phyloP scores from a whole-genome alignment of 2,329 filamentous ascomycete genomes.

The Cordyceps javanica region DNA sequence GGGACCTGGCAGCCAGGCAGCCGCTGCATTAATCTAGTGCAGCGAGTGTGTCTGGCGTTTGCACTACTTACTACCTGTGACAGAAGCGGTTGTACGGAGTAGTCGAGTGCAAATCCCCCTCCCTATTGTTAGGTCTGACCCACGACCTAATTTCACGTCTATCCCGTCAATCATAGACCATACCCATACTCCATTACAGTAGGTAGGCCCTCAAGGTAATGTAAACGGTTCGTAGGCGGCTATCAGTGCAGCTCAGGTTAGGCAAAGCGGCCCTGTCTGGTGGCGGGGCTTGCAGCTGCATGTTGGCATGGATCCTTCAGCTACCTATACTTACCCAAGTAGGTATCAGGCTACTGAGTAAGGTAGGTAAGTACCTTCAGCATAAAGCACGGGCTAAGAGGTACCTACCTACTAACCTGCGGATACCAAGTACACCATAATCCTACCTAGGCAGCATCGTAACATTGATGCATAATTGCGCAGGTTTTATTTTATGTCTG shows the following conservation, averaged over 20 bases:
- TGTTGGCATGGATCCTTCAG: not conserved
- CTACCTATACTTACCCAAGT: not conserved
- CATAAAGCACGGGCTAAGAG: too few relatives aligned
- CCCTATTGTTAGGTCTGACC: not conserved
- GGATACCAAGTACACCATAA: too few relatives aligned
- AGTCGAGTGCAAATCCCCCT: not conserved
- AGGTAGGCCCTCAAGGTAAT: not conserved
- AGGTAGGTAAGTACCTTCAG: too few relatives aligned
- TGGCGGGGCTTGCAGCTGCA: slow-evolving; percentile 6
- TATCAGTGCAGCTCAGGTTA: not conserved
- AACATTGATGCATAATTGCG: too few relatives aligned
- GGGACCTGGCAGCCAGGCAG: not conserved
- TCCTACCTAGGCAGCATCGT: too few relatives aligned
- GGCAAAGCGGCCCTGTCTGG: not conserved
- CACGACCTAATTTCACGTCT: not conserved
- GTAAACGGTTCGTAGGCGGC: not conserved
- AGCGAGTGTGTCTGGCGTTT: not conserved
- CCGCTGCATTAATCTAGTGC: not conserved
- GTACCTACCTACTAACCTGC: too few relatives aligned
- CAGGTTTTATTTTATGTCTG: too few relatives aligned
- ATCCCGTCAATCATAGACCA: not conserved
- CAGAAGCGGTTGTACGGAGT: not conserved
- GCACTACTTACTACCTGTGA: too few relatives aligned
- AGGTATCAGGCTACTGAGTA: too few relatives aligned
- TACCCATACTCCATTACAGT: not conserved